Percentiles rank a stretch among this genome's conserved stretches.
Conservation (phyloP, 2,329 filamentous ascomycete species). For the Sarocladium strictum region DNA sequence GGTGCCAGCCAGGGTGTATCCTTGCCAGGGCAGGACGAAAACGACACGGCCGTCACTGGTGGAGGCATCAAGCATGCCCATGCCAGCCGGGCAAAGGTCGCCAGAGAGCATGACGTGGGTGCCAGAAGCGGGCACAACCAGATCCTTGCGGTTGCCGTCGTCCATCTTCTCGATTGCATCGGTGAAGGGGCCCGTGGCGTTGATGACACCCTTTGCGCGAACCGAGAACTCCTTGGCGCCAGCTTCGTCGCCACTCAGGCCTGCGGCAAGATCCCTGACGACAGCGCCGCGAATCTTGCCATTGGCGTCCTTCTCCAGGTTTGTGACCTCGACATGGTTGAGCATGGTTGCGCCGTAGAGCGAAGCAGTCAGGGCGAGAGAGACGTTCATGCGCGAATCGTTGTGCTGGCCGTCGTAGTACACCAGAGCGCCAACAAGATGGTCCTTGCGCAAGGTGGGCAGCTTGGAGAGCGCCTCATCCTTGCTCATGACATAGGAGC, state of each 20-base stretch:
- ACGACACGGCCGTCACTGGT: slow-evolving; percentile 84
- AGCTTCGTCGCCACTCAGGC: slow-evolving; percentile 52
- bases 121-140: slow-evolving; percentile 74
- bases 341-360: slow-evolving; percentile 75
- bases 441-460: slow-evolving; percentile 69
- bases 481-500: slow-evolving; percentile 74
- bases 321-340: slow-evolving; percentile 75
- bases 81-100: slow-evolving; percentile 71
- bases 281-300: slow-evolving; percentile 65
- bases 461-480: slow-evolving; percentile 73
- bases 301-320: slow-evolving; percentile 62
- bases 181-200: slow-evolving; percentile 77
- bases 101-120: slow-evolving; percentile 80
- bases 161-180: slow-evolving; percentile 79
- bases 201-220: slow-evolving; percentile 74
- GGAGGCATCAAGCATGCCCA: slow-evolving; percentile 75
- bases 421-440: slow-evolving; percentile 70
- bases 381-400: slow-evolving; percentile 83
- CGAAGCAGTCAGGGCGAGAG: slow-evolving; percentile 72
- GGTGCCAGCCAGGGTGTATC: slow-evolving; percentile 78
- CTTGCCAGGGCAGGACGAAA: slow-evolving; percentile 84
- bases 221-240: slow-evolving; percentile 57
- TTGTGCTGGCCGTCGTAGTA: slow-evolving; percentile 88
- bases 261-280: slow-evolving; percentile 50
- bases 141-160: slow-evolving; percentile 60